Evolutionary conservation across 1,284 basidiomycete species (phyloP).

Genomic region (Tilletia indica): DNA sequence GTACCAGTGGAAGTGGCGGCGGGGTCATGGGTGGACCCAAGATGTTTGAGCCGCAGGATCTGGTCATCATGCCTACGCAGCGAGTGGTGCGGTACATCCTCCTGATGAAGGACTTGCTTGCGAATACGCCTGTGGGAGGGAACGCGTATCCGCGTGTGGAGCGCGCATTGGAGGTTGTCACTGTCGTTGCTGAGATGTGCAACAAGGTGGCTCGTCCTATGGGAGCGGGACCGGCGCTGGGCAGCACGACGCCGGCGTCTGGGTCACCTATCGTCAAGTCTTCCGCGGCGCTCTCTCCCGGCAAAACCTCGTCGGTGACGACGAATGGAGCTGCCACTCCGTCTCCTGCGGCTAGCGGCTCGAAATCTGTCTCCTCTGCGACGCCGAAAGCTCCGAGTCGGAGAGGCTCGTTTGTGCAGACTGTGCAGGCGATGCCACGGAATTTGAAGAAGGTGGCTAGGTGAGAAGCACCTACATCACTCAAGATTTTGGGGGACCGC

Average conservation of each 20-base stretch:
- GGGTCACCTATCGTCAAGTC: neutral
- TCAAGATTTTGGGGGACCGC: too few species aligned
- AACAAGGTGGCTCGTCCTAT: slow-evolving; percentile 27
- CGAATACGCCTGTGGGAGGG: slow-evolving; percentile 42
- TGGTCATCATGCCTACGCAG: slow-evolving; percentile 53
- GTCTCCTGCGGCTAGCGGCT: neutral
- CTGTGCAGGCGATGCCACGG: neutral
- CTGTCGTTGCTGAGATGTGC: slow-evolving; percentile 30
- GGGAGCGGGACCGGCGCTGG: neutral
- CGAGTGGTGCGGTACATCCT: slow-evolving; percentile 46
- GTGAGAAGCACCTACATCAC: neutral
- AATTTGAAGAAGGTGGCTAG: slow-evolving; percentile 6
- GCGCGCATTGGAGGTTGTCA: slow-evolving; percentile 30
- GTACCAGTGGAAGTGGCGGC: neutral
- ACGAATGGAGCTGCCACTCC: neutral
- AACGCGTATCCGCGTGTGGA: slow-evolving; percentile 37
- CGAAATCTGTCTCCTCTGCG: neutral
- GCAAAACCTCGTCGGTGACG: neutral
- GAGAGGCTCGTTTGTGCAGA: neutral
- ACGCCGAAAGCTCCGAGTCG: neutral
- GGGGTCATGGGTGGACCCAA: slow-evolving; percentile 22
- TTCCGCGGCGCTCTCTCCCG: neutral
- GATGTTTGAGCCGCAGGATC: slow-evolving; percentile 44
- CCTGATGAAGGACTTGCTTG: slow-evolving; percentile 43
- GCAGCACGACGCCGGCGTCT: neutral